phyloP scores from a whole-genome alignment of 2,329 filamentous ascomycete genomes.

The Emydomyces testavorans region DNA sequence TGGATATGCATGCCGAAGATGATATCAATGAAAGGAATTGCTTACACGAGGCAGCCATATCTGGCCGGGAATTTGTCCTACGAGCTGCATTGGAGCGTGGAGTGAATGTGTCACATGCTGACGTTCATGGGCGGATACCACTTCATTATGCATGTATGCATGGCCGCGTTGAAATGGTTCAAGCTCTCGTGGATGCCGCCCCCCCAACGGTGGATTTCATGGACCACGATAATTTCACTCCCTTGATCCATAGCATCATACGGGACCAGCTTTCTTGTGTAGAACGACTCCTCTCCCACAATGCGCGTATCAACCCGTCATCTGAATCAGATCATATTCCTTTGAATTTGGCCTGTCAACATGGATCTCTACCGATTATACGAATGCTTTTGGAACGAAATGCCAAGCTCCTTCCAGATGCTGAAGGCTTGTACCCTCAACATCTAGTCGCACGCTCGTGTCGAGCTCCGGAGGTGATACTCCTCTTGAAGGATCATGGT shows the following conservation, averaged over 20 bases:
- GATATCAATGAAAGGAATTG: conserved; percentile 97
- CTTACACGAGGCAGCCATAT: conserved; percentile 91
- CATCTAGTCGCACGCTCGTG: conserved; percentile 88
- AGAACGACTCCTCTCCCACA: conserved; percentile 59
- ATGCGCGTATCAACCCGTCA: conserved; percentile 73
- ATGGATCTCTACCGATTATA: conserved; percentile 75
- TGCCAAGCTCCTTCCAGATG: conserved; percentile 78
- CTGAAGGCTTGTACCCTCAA: conserved; percentile 92
- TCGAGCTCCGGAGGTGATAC: conserved; percentile 64
- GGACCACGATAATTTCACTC: conserved; percentile 95
- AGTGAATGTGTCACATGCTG: conserved; percentile 67
- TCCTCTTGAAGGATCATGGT: conserved; percentile 71
- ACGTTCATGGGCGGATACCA: conserved; percentile 88
- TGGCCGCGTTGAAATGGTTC: conserved; percentile 72
- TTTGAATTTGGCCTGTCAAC: conserved; percentile 86
- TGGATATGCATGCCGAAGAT: conserved; percentile 87
- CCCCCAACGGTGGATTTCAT: conserved; percentile 70
- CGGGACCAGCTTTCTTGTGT: conserved; percentile 74
- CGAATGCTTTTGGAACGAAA: conserved; percentile 70
- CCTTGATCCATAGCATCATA: conserved; percentile 87
- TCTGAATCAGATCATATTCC: conserved; percentile 88
- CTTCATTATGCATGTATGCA: conserved; percentile 96
- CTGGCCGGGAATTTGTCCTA: conserved; percentile 70
- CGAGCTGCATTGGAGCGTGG: conserved; percentile 60
- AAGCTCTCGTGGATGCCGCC: conserved; percentile 57